Conservation (phyloP, 2,329 filamentous ascomycete genomes). For the Bipolaris sorokiniana region DNA sequence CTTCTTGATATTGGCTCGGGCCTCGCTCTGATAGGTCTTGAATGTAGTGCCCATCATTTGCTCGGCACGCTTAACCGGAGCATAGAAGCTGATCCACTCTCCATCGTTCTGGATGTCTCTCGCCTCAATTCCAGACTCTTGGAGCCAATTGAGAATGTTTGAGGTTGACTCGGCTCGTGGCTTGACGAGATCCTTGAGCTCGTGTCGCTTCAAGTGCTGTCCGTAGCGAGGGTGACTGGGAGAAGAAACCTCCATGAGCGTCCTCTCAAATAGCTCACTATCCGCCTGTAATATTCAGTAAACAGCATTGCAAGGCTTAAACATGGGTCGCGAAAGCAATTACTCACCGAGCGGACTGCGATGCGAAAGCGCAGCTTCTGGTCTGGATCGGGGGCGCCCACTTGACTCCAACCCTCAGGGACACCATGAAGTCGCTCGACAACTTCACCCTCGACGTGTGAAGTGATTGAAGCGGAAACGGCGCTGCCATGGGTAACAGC, state of each 20-base stretch:
- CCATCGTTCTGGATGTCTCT: slow-evolving; percentile 57
- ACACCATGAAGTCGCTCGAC: slow-evolving; percentile 43
- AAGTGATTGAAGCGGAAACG: slow-evolving; percentile 24
- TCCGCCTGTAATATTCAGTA: slow-evolving; percentile 54
- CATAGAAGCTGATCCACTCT: slow-evolving; percentile 67
- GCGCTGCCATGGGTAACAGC: slow-evolving; percentile 38
- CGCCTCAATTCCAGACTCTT: slow-evolving; percentile 55
- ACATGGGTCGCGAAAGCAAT: not conserved
- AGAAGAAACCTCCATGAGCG: slow-evolving; percentile 66
- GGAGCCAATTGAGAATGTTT: slow-evolving; percentile 63
- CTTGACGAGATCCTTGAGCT: slow-evolving; percentile 62
- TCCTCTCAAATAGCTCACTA: slow-evolving; percentile 61
- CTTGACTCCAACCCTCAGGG: slow-evolving; percentile 46
- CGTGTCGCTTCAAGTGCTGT: slow-evolving; percentile 65
- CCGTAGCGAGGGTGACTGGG: slow-evolving; percentile 66
- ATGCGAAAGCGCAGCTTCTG: slow-evolving; percentile 49
- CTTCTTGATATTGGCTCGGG: slow-evolving; percentile 51
- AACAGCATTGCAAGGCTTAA: not conserved
- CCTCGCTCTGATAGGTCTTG: slow-evolving; percentile 59
- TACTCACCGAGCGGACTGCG: slow-evolving; percentile 47
- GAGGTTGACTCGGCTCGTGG: slow-evolving; percentile 57
- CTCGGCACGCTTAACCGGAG: slow-evolving; percentile 60
- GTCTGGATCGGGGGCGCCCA: slow-evolving; percentile 40
- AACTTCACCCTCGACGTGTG: slow-evolving; percentile 35
- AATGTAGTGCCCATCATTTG: slow-evolving; percentile 64